phyloP scores from a whole-genome alignment of 2,329 filamentous ascomycete genomes.

The Hymenoscyphus repandus region DNA sequence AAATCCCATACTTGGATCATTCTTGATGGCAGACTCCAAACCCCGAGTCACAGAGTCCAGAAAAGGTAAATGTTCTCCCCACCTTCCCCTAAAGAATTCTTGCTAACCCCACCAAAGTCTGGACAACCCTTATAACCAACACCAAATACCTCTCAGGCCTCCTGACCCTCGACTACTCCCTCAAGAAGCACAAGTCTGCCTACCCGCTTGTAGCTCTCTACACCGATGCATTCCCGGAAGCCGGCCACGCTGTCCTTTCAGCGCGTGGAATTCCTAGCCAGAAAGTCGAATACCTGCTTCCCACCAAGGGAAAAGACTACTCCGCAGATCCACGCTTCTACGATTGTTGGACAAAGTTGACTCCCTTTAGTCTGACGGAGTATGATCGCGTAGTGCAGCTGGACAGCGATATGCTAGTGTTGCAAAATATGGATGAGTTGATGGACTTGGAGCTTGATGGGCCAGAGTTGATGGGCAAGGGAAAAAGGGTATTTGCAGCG shows the following conservation, averaged over 20 bases:
- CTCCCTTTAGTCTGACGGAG: constrained; percentile 69
- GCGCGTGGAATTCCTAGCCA: constrained; percentile 64
- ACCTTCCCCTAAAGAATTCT: too few species aligned
- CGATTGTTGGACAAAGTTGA: constrained; percentile 86
- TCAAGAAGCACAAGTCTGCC: constrained; percentile 57
- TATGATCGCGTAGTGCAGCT: constrained; percentile 78
- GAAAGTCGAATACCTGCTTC: constrained; percentile 67
- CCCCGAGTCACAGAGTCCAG: constrained; percentile 26
- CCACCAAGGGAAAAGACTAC: constrained; percentile 61
- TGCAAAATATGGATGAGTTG: constrained; percentile 84
- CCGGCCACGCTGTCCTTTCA: constrained; percentile 64
- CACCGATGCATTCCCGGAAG: constrained; percentile 67
- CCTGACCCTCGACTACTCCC: constrained; percentile 72
- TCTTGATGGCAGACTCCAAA: constrained; percentile 18
- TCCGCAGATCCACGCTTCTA: constrained; percentile 77
- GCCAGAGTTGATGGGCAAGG: constrained; percentile 41
- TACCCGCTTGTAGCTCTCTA: constrained; percentile 82
- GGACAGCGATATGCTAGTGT: constrained; percentile 82
- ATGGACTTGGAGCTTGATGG: constrained; percentile 75
- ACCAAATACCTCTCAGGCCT: constrained; percentile 75
- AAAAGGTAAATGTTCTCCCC: constrained; percentile 20
- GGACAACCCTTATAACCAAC: constrained; percentile 85
- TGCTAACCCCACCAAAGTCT: constrained; percentile 49
- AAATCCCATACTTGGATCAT: background rate
- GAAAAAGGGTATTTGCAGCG: constrained; percentile 70